Conservation (phyloP, 257 asterid species). For the Thymus quinquecostatus region DNA sequence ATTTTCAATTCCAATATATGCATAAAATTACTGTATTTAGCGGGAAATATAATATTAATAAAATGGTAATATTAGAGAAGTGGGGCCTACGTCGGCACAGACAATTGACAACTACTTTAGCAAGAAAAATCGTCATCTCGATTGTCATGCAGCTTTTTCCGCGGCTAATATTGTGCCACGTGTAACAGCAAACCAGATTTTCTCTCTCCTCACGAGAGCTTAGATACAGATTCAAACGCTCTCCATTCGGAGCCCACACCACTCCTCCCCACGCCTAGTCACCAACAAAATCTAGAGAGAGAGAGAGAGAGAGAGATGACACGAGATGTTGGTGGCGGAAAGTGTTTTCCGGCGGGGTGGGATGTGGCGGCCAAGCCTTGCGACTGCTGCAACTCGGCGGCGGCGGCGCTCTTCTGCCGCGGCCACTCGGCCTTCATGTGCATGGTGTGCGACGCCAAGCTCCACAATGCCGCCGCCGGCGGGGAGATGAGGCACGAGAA, state of each 20-base stretch:
- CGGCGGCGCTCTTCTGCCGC: conserved; percentile 73
- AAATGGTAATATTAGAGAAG: neutral
- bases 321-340: conserved; percentile 17
- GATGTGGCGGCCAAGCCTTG: conserved; percentile 54
- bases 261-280: conserved; percentile 39
- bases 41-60: neutral
- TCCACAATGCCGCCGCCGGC: conserved; percentile 35
- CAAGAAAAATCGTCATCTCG: conserved; percentile 43
- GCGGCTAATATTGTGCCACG: conserved; percentile 55
- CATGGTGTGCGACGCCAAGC: conserved; percentile 58
- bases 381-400: conserved; percentile 55
- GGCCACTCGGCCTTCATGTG: conserved; percentile 60
- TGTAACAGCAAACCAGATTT: conserved; percentile 41
- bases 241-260: conserved; percentile 35
- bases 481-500: conserved; percentile 48
- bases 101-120: conserved; percentile 51
- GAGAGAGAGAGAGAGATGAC: conserved; percentile 23
- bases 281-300: conserved; percentile 10
- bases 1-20: neutral
- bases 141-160: conserved; percentile 40
- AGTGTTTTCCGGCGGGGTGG: conserved; percentile 52
- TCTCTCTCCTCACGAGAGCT: conserved; percentile 33
- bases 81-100: conserved; percentile 77
- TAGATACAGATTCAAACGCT: conserved; percentile 36
- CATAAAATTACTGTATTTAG: neutral